phyloP scores from a whole-genome alignment of 2,329 filamentous ascomycete genomes.

The Botryotinia calthae region DNA sequence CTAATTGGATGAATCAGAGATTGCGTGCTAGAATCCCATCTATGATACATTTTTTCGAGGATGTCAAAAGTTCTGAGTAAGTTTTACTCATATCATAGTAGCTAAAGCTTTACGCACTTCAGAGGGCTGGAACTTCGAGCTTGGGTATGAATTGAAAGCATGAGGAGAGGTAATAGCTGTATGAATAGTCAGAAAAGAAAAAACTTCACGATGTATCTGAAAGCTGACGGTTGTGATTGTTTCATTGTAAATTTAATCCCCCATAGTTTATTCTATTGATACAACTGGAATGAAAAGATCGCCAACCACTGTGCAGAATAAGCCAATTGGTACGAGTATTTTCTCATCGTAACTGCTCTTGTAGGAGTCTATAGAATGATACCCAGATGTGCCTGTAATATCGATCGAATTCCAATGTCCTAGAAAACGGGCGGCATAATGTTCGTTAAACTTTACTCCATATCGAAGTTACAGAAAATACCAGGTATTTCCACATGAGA shows the following conservation, averaged over 20 bases:
- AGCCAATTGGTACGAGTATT: background rate
- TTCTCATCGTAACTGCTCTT: background rate
- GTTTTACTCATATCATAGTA: background rate
- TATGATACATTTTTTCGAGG: rapidly evolving
- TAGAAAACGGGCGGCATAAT: rapidly evolving
- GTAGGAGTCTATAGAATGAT: background rate
- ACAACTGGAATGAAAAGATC: rapidly evolving
- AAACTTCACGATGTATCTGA: background rate
- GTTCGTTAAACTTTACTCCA: rapidly evolving
- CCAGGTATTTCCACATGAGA: no score
- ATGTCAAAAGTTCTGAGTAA: background rate
- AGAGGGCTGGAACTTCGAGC: background rate
- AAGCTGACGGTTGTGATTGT: background rate
- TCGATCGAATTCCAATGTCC: background rate
- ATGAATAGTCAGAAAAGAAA: background rate
- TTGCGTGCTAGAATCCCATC: rapidly evolving
- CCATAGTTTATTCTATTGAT: background rate
- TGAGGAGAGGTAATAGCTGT: no score
- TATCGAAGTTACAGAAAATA: background rate
- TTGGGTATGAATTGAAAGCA: background rate
- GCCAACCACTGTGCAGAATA: rapidly evolving
- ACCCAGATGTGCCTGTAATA: no score
- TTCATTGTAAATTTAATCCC: no score
- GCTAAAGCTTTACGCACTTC: rapidly evolving
- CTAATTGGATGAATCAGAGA: rapidly evolving